Evolutionary conservation across 768 basidiomycete genomes (phyloP).

Genomic region (Macrolepiota dolichaula): DNA sequence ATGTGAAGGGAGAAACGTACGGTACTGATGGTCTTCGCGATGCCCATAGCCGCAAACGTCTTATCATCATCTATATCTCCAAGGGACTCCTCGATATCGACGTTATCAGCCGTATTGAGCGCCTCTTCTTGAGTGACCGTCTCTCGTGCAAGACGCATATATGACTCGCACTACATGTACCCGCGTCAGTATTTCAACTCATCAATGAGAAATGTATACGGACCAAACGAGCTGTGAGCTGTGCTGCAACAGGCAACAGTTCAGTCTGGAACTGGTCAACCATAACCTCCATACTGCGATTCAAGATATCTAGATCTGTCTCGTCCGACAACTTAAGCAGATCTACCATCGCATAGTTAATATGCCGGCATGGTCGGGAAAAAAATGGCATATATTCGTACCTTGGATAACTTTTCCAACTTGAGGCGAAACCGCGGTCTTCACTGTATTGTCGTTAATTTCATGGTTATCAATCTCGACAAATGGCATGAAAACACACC

Average conservation of each 20-base stretch:
- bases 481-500: conserved; percentile 32
- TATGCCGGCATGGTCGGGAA: background rate
- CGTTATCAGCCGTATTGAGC: conserved; percentile 33
- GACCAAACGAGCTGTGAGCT: conserved; percentile 75
- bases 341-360: conserved; percentile 36
- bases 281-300: conserved; percentile 80
- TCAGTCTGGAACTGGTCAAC: conserved; percentile 84
- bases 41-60: conserved; percentile 83
- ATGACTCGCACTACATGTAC: conserved; percentile 66
- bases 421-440: conserved; percentile 63
- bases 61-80: conserved; percentile 75
- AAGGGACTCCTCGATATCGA: conserved; percentile 55
- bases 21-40: conserved; percentile 81
- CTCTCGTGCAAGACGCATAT: conserved; percentile 74
- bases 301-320: conserved; percentile 84
- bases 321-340: conserved; percentile 89
- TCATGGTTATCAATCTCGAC: background rate
- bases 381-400: conserved; percentile 23
- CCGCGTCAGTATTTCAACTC: conserved; percentile 2
- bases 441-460: conserved; percentile 41
- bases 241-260: conserved; percentile 79
- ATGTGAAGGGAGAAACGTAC: conserved; percentile 33
- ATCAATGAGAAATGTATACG: conserved; percentile 21
- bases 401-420: conserved; percentile 89
- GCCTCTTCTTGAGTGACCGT: conserved; percentile 52